Percentiles rank a stretch among this genome's conserved stretches.
These are phyloP conservation scores for Amesomyces nigricolor DNA, from an alignment of 2,329 filamentous ascomycete species.

Conservation along the genomic window DNA sequence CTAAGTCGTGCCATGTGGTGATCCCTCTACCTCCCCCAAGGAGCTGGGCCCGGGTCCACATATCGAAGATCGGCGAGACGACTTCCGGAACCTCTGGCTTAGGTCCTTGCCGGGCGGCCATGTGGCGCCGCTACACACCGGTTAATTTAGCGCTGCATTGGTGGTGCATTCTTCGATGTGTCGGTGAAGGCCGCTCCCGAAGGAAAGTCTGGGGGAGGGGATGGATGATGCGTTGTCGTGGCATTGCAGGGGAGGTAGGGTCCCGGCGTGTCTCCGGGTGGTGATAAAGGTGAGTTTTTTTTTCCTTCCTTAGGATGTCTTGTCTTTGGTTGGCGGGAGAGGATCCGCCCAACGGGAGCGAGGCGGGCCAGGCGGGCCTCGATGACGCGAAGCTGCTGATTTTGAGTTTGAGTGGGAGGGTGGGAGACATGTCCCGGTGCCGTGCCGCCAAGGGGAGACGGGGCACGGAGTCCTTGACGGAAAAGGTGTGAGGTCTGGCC, in stretches of 20 bases:
- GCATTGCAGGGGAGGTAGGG: conserved; percentile 8
- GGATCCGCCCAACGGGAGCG: conserved; percentile 2
- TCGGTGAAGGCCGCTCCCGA: conserved; percentile 16
- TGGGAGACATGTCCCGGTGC: not conserved
- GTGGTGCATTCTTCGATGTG: conserved; percentile 19
- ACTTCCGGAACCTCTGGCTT: conserved; percentile 8
- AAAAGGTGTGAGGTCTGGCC: conserved; percentile 4
- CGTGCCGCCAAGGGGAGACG: conserved; percentile 11
- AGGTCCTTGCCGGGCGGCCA: not conserved
- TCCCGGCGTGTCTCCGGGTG: conserved; percentile 5
- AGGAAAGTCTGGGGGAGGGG: not conserved
- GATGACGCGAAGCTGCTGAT: conserved; percentile 14
- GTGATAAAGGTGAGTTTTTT: not conserved
- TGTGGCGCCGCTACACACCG: conserved; percentile 15
- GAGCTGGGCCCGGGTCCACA: conserved; percentile 6
- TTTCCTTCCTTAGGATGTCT: too few relatives aligned
- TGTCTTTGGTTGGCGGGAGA: not conserved
- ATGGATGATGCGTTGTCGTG: conserved; percentile 18
- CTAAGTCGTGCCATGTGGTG: not conserved
- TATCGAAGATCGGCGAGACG: conserved; percentile 13
- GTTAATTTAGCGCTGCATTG: conserved; percentile 18
- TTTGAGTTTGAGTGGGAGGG: not conserved
- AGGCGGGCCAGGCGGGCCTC: conserved; percentile 8
- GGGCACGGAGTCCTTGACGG: conserved; percentile 3
- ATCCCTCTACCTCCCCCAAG: not conserved